Evolutionary conservation across 176 grass and related monocot genomes (phyloP).

Genomic region (Puccinellia tenuiflora): DNA sequence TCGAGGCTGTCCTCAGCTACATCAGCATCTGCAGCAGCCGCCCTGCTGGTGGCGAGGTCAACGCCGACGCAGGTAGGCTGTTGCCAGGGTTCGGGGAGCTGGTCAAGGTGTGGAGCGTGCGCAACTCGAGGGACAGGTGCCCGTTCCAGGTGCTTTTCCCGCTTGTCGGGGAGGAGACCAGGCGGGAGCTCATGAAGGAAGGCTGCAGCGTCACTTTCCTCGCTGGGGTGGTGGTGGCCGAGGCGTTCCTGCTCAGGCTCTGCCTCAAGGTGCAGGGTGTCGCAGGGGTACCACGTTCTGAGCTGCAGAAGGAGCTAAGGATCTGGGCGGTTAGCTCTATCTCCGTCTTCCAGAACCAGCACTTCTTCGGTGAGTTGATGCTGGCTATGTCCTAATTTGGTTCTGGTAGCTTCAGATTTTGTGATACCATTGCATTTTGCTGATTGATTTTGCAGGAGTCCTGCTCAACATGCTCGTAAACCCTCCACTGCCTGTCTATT

Average conservation of each 20-base stretch:
- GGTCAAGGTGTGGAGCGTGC: slow-evolving; percentile 84
- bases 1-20: slow-evolving; percentile 74
- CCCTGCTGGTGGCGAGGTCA: neutral
- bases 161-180: slow-evolving; percentile 58
- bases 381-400: neutral
- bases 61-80: slow-evolving; percentile 17
- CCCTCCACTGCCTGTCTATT: slow-evolving; percentile 50
- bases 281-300: slow-evolving; percentile 18
- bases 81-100: slow-evolving; percentile 73
- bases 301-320: slow-evolving; percentile 79
- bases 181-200: slow-evolving; percentile 58
- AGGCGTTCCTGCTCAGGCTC: slow-evolving; percentile 87
- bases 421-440: slow-evolving; percentile 12
- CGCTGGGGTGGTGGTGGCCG: slow-evolving; percentile 62
- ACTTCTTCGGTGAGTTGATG: slow-evolving; percentile 68
- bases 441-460: slow-evolving; percentile 49
- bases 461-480: slow-evolving; percentile 76
- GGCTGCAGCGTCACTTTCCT: slow-evolving; percentile 66
- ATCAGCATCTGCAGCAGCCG: slow-evolving; percentile 81
- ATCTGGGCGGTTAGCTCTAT: slow-evolving; percentile 93
- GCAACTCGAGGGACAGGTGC: slow-evolving; percentile 41
- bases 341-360: slow-evolving; percentile 61
- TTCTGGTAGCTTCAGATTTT: slow-evolving; percentile 13
- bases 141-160: slow-evolving; percentile 72
- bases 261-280: slow-evolving; percentile 72